Evolutionary conservation across 2,329 filamentous ascomycete genomes (phyloP).

Genomic region (Diplodia seriata): DNA sequence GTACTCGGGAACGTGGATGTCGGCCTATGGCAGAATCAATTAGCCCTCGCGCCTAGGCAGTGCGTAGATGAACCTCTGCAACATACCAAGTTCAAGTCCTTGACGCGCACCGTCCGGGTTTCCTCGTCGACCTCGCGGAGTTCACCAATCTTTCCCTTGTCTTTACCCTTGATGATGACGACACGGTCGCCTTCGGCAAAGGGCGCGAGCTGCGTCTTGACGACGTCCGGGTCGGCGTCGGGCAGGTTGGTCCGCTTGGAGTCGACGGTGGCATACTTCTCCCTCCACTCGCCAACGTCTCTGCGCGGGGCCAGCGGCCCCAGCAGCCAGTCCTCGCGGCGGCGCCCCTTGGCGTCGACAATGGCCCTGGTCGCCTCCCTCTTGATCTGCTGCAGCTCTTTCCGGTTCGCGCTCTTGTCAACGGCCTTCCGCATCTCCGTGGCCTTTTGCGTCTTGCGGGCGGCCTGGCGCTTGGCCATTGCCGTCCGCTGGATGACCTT

Average conservation of each 20-base stretch:
- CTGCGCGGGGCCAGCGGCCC: slow-evolving; percentile 80
- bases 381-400: slow-evolving; percentile 23
- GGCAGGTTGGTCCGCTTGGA: slow-evolving; percentile 42
- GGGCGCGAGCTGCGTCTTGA: slow-evolving; percentile 41
- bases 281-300: slow-evolving; percentile 67
- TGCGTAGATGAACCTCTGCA: not conserved
- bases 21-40: slow-evolving; percentile 42
- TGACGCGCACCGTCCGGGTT: slow-evolving; percentile 45
- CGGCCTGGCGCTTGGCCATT: slow-evolving; percentile 70
- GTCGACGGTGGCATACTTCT: slow-evolving; percentile 65
- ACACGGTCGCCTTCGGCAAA: slow-evolving; percentile 74
- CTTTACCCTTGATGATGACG: slow-evolving; percentile 76
- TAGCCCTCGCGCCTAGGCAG: not conserved
- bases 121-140: slow-evolving; percentile 62
- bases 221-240: slow-evolving; percentile 46
- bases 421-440: slow-evolving; percentile 38
- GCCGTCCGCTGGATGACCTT: slow-evolving; percentile 71
- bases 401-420: slow-evolving; percentile 39
- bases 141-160: slow-evolving; percentile 83
- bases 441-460: slow-evolving; percentile 45
- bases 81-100: slow-evolving; percentile 51
- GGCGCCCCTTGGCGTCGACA: slow-evolving; percentile 60
- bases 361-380: slow-evolving; percentile 47
- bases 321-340: slow-evolving; percentile 78
- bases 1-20: slow-evolving; percentile 52